Base-by-base conservation (phyloP, 768 basidiomycete species). In the Pisolithus microcarpus region DNA sequence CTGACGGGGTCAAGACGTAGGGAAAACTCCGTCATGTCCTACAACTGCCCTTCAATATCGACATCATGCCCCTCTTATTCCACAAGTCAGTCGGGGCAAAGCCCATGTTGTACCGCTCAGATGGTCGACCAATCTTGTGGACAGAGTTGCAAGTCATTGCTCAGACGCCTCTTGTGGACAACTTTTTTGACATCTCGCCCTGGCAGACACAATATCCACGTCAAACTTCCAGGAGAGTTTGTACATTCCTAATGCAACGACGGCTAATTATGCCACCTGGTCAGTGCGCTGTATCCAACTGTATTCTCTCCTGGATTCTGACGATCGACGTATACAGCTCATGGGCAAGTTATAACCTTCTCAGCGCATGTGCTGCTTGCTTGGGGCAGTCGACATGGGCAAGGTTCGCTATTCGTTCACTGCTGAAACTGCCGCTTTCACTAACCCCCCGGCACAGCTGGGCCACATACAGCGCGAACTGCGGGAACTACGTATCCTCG, bases 311-410 rank as follows among this genome's bases (percentile, higher is more conserved):
- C 13, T 7, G 21, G 9, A n/a, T 45, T 16, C 37, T 61, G n/a
- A 61, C 21, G 15, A 48, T 43, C 23, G 5, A 45, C 18, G 7
- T 3, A 7, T 30, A 24, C 40, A 65, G 65, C 31, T 65, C 57
- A 15, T 65, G 65, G 65, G 63, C 65, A 15, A 53, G 55, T 34
- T 65, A 67, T 42, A 65, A 65, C 45, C 50, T 65, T 10, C 9
- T 67, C 40, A 67, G 64, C 15, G 64, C 61, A 13, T 65, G 65
- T 10, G 56, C 56, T 16, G 51, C 46, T 30, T 65, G 61, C 28
- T 5, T 42, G n/a, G 56, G 34, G 5, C 43, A 57, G 46, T 5
- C 4, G 36, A 43, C 50, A 8, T 58, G 52, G 24, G 28, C 48
- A 26, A 61, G 58, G 64, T 65, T 48, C 38, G 21, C 5, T 13